Evolutionary conservation across 371 early-diverging fungal species (phyloP).

Genomic region (Umbelopsis sp.): DNA sequence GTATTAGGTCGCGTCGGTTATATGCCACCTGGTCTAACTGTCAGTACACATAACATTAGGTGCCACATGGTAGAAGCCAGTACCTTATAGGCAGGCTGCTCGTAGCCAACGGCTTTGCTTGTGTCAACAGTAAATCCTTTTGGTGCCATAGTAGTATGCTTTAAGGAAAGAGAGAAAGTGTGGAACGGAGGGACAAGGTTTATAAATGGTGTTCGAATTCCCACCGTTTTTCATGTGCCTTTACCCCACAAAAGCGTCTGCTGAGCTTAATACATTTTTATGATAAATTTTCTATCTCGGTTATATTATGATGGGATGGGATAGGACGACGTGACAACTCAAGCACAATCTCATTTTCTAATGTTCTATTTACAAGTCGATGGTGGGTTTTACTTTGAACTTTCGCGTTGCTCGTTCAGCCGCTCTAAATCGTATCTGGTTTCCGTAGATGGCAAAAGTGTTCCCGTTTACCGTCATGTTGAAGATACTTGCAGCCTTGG

Average conservation of each 20-base stretch:
- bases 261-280: too few relatives aligned
- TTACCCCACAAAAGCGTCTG: conserved; percentile 24
- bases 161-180: neutral
- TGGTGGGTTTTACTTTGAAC: conserved; percentile 82
- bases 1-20: conserved; percentile 68
- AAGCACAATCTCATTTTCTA: neutral
- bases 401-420: conserved; percentile 85
- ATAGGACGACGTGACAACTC: too few relatives aligned
- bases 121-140: conserved; percentile 11
- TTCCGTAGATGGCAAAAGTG: conserved; percentile 77
- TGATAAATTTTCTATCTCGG: too few relatives aligned
- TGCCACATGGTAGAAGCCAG: too few relatives aligned
- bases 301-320: too few relatives aligned
- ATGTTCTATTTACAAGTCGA: conserved; percentile 62
- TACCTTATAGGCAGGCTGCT: neutral
- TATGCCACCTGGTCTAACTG: conserved; percentile 44
- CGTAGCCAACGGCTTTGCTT: conserved; percentile 17
- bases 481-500: conserved; percentile 81
- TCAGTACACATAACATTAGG: neutral
- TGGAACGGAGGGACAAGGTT: neutral
- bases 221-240: neutral
- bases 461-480: conserved; percentile 49
- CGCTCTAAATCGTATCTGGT: conserved; percentile 75
- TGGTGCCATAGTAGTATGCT: neutral
- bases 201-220: neutral